Conservation (phyloP, 257 asterid species). For the Nyctanthes arbortristis region DNA sequence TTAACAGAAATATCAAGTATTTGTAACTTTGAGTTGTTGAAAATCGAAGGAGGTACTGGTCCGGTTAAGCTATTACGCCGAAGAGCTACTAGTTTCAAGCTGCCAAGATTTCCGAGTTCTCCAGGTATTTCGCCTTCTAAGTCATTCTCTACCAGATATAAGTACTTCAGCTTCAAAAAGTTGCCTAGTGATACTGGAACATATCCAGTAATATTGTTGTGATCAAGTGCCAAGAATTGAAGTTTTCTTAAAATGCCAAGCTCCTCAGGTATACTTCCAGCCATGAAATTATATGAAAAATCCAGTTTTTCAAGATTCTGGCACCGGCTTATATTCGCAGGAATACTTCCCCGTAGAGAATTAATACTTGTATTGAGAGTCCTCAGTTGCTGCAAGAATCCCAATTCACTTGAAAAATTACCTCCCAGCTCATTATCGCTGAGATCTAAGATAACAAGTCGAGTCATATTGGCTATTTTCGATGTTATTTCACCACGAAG, state of each 20-base stretch:
- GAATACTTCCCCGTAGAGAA: slow-evolving; percentile 36
- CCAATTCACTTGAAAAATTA: slow-evolving; percentile 33
- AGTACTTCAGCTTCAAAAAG: slow-evolving; percentile 32
- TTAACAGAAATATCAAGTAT: slow-evolving; percentile 33
- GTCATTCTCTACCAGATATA: slow-evolving; percentile 35
- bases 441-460: slow-evolving; percentile 35
- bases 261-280: slow-evolving; percentile 36
- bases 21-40: slow-evolving; percentile 34
- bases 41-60: slow-evolving; percentile 37
- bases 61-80: slow-evolving; percentile 33
- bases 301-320: slow-evolving; percentile 26
- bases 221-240: slow-evolving; percentile 19
- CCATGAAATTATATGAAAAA: slow-evolving; percentile 32
- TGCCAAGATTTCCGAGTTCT: slow-evolving; percentile 32
- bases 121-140: slow-evolving; percentile 34
- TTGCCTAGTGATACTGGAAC: slow-evolving; percentile 38
- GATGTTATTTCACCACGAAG: slow-evolving; percentile 28
- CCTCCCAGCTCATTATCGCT: slow-evolving; percentile 37
- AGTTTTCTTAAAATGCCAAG: slow-evolving; percentile 38
- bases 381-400: slow-evolving; percentile 32
- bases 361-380: slow-evolving; percentile 31
- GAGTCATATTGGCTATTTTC: slow-evolving; percentile 28
- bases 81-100: slow-evolving; percentile 22
- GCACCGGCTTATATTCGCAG: slow-evolving; percentile 32
- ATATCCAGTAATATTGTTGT: slow-evolving; percentile 38